Base-by-base conservation (phyloP, 495 filamentous ascomycete species). In the Terfezia boudieri region DNA sequence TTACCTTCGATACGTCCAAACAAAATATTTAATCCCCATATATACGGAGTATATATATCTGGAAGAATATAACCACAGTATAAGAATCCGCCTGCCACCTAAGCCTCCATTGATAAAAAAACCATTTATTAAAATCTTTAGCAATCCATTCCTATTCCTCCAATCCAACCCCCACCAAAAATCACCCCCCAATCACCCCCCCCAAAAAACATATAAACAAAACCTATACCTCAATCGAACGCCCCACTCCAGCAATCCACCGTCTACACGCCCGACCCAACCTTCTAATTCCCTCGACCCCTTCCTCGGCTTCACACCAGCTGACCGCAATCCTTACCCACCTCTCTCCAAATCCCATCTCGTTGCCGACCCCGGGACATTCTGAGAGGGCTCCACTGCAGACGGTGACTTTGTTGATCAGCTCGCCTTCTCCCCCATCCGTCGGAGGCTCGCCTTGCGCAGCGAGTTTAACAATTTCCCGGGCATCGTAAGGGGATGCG, bases 281-380 rank as follows among this genome's bases (percentile, higher is more conserved):
- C 22, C 53, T 65, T 48, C 26, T 60, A 6, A 65, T 41, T 6
- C 63, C 63, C 38, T 65, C 63, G 11, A 60, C 62, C 9, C 56
- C 57, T 4, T 22, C 50, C 26, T 59, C 59, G 26, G 26, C 57
- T 12, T 60, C 60, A 50, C 54, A 54, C 50, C 57, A 65, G 16
- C 59, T 62, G 16, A 65, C 60, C 4, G 57, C 22, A 49, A 65
- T 50, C 49, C 63, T 56, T n/a, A 65, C 2, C 50, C 59, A 62
- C 50, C 52, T 55, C 7, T 57, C 50, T 3, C 57, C 63, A 59
- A 62, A 64, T 7, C 59, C 59, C 14, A 58, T n/a, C n/a, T 9
- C 8, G 38, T 64, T 64, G 4, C 41, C 22, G 4, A 38, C 35
- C 1, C 62, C 63, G 3, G 62, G 57, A 22, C 59, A 62, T 37